Percentiles rank a stretch among this genome's conserved stretches.
Evolutionary conservation across 2,329 filamentous ascomycete genomes (phyloP).

Genomic region (Pseudopyricularia javanii): DNA sequence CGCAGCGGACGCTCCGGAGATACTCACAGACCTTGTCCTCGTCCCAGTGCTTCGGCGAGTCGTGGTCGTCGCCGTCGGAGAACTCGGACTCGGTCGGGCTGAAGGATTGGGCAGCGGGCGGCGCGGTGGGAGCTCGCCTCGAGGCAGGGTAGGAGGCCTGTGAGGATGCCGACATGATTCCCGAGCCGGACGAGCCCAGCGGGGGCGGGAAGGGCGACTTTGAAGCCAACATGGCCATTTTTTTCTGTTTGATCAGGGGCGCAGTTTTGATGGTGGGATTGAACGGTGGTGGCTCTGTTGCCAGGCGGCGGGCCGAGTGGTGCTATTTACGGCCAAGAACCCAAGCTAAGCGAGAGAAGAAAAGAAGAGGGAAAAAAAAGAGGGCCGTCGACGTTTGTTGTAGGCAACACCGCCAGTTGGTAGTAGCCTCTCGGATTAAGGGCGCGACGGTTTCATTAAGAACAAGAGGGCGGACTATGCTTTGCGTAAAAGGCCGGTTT

Average conservation of each 20-base stretch:
- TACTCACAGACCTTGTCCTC: conserved; percentile 88
- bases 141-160: conserved; percentile 37
- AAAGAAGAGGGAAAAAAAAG: neutral
- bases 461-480: neutral
- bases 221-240: conserved; percentile 68
- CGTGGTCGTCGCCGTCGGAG: conserved; percentile 66
- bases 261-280: too few relatives aligned
- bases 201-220: conserved; percentile 57
- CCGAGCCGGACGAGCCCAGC: conserved; percentile 30
- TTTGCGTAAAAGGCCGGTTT: neutral
- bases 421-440: neutral
- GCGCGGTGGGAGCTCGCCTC: conserved; percentile 37
- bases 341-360: too few relatives aligned
- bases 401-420: too few relatives aligned
- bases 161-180: conserved; percentile 30
- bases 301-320: neutral
- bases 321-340: neutral
- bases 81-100: conserved; percentile 92
- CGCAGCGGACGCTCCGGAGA: conserved; percentile 80
- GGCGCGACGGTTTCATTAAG: neutral
- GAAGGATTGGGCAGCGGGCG: conserved; percentile 43
- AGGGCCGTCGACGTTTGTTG: neutral
- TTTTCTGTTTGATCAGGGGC: neutral
- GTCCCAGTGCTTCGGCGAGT: conserved; percentile 75
- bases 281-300: neutral